Conservation (phyloP, 2,329 filamentous ascomycete genomes). For the Calonectria pauciramosa region DNA sequence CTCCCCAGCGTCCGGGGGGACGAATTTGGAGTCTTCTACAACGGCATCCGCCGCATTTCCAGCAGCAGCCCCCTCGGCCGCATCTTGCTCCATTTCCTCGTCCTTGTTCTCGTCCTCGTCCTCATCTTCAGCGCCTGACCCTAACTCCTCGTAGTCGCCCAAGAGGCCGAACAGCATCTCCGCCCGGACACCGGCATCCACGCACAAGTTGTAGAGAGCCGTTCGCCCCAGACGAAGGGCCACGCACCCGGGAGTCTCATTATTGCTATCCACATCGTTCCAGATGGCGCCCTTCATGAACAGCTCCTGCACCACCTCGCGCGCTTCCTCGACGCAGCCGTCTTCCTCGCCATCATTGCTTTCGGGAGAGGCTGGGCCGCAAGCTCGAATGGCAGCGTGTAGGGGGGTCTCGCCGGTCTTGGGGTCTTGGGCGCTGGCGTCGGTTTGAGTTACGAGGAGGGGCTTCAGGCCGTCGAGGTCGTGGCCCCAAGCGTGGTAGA, state of each 20-base stretch:
- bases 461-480: slow-evolving; percentile 76
- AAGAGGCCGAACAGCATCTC: slow-evolving; percentile 88
- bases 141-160: slow-evolving; percentile 83
- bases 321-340: slow-evolving; percentile 69
- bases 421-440: slow-evolving; percentile 84
- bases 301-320: slow-evolving; percentile 79
- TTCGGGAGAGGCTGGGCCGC: slow-evolving; percentile 59
- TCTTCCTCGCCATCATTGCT: slow-evolving; percentile 51
- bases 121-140: slow-evolving; percentile 66
- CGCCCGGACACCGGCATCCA: slow-evolving; percentile 91
- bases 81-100: slow-evolving; percentile 62
- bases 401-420: slow-evolving; percentile 89
- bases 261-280: slow-evolving; percentile 91
- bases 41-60: slow-evolving; percentile 49
- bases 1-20: slow-evolving; percentile 54
- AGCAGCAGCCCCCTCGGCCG: slow-evolving; percentile 55
- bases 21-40: slow-evolving; percentile 47
- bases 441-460: slow-evolving; percentile 74
- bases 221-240: slow-evolving; percentile 78
- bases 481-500: slow-evolving; percentile 69
- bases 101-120: slow-evolving; percentile 65
- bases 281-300: slow-evolving; percentile 93
- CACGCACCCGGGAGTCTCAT: slow-evolving; percentile 93
- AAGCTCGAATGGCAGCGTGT: slow-evolving; percentile 89
- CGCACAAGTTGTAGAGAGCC: slow-evolving; percentile 83